Base-by-base conservation (phyloP, 2,329 filamentous ascomycete genomes). In the Plenodomus biglobosus region DNA sequence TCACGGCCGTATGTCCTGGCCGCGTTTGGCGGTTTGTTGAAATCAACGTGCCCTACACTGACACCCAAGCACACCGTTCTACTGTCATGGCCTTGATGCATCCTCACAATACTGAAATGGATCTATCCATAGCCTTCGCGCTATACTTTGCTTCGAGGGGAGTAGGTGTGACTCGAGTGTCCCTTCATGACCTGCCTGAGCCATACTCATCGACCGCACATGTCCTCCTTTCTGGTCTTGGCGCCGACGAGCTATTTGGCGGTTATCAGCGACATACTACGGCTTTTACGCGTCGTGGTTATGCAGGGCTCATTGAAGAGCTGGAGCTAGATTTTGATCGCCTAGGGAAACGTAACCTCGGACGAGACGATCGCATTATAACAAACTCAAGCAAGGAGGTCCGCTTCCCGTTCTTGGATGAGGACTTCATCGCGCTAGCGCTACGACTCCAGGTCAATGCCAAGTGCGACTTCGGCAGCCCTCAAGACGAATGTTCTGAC, bases 21-120 rank as follows among this genome's bases (percentile, higher is more conserved):
- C 83, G 94, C 36, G 69, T 64, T 8, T 99, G 92, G 89, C 84
- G 85, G n/a, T 94, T 99, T 57, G 79, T 97, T 34, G 82, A 85
- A 77, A 80, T 96, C 46, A 87, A 99, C 64, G 78, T 99, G 21
- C 88, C 92, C 0, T 96, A 92, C 66, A 67, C 77, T 5, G 88
- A 95, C 60, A 88, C 86, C 0, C 67, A 85, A 37, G 77, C 79
- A 2, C 88, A 95, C 61, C 84, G 89, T 52, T 64, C 79, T 2
- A 80, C 79, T 20, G 82, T 99, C 17, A 81, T 92, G 32, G 80
- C 83, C 2, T 77, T 99, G 16, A 96, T 99, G 69, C 80, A 87
- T 59, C 94, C 94, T 0, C 94, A 99, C 72, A 92, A 96, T 58
- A 99, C 94, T 0, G 94, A 99, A 72, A 99, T 99, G 94, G 94